These are phyloP conservation scores for Candida mattraensis DNA, from an alignment of 805 yeast species.

Conservation along the genomic window DNA sequence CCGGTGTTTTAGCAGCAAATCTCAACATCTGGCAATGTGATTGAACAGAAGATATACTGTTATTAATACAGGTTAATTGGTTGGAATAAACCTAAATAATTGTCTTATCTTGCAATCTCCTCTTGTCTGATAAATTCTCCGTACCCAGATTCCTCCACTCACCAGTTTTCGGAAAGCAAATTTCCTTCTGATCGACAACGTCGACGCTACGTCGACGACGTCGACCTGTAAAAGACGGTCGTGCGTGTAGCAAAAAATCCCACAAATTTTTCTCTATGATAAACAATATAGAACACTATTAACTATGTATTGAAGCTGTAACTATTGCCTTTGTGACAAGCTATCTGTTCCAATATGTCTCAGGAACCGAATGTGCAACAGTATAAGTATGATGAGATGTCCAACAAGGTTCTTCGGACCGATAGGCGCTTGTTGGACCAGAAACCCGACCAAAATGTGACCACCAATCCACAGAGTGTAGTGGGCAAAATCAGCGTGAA, in stretches of 20 bases:
- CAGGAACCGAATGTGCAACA: slow-evolving; percentile 18
- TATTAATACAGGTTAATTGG: too few species aligned
- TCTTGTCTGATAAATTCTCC: too few species aligned
- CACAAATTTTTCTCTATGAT: too few species aligned
- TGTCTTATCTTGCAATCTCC: slow-evolving; percentile 8
- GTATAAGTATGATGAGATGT: slow-evolving; percentile 71
- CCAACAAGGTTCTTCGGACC: slow-evolving; percentile 67
- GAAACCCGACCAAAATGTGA: slow-evolving; percentile 43
- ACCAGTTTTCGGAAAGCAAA: slow-evolving; percentile 22
- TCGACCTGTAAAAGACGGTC: too few species aligned
- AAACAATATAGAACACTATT: too few species aligned
- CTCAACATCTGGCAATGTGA: slow-evolving; percentile 10
- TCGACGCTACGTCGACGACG: slow-evolving; percentile 4
- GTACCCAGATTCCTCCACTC: slow-evolving; percentile 5
- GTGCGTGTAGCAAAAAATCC: too few species aligned
- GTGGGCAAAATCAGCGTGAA: slow-evolving; percentile 63
- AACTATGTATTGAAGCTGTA: too few species aligned
- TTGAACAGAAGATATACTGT: slow-evolving; percentile 1
- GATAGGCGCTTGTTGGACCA: slow-evolving; percentile 52
- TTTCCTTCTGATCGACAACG: too few species aligned
- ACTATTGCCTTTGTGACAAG: too few species aligned
- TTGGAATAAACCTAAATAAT: too few species aligned
- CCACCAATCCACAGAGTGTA: slow-evolving; percentile 70
- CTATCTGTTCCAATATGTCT: slow-evolving; percentile 10
- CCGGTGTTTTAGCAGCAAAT: slow-evolving; percentile 8